Base-by-base conservation (phyloP, 257 asterid genomes). In the Nemophila menziesii region DNA sequence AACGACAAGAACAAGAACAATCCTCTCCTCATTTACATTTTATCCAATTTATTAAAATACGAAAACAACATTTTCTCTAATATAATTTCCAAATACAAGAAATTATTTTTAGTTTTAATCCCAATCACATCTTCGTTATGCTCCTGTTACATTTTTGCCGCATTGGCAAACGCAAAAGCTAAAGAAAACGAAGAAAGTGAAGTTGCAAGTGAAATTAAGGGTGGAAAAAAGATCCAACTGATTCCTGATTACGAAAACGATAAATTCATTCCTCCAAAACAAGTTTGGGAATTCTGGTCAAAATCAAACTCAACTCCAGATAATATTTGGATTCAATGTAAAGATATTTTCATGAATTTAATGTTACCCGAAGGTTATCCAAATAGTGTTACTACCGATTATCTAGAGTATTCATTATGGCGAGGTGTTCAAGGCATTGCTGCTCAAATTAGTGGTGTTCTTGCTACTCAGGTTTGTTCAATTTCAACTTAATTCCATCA, bases 401-500 rank as follows among this genome's bases (percentile, higher is more conserved):
- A 89, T 58, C 69, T 84, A 56, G 98, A 84, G 66, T 89, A 89
- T 63, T 85, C 96, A 5, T 75, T 89, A 44, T 89, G 98, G 98
- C 78, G 96, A 86, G 94, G 87, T 43, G 93, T 84, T 56, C 96
- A 89, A 72, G 96, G 96, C 45, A 58, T 89, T 55, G 96, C 98
- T 0, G 92, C 98, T 18, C 98, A 89, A 65, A 64, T 89, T 26
- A 89, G 86, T 46, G 94, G 98, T 12, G 98, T 89, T 60, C 94
- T 89, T 53, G 94, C 96, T 10, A 89, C 94, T 49, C 98, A 84
- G 92, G 98, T n/a, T 87, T 60, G n/a, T n/a, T n/a, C n/a, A n/a
- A n/a, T n/a, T n/a, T n/a, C n/a, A n/a, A n/a, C n/a, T n/a, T n/a
- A n/a, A n/a, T n/a, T n/a, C n/a, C n/a, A n/a, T n/a, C n/a, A n/a